Evolutionary conservation across 2,329 filamentous ascomycete genomes (phyloP), one percentile per base, ranked within the genome.

Genomic region (Microsporum canis): DNA sequence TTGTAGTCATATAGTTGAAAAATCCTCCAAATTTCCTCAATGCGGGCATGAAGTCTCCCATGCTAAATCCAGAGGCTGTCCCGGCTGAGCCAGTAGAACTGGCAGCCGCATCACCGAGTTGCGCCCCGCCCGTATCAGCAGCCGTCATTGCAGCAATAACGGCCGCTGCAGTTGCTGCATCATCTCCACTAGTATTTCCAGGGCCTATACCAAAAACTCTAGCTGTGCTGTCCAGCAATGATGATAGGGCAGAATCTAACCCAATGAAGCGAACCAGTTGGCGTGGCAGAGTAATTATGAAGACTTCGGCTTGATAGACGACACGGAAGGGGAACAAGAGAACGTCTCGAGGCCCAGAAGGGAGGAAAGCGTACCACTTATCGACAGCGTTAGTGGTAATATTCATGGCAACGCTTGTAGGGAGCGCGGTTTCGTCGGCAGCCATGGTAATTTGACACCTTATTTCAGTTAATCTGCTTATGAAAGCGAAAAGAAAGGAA

Each of bases 1-100:
- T 88, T 73, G 89, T 95, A 0, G 89, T 95, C 49, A 91, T 80
- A 74, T 97, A 99, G 68, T 85, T 88, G 74, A 97, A 91, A 62
- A 97, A 84, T 63, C 89, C 91, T 51, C 89, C 88, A 49, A 96
- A 79, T 49, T 88, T 90, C 70, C 86, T 84, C 65, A 82, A 68
- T 3, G 77, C 76, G 62, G 80, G 77, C 58, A 82, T 75, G 60
- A 78, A 71, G 62, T 79, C 75, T n/a, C 70, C 63, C 43, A 77
- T 63, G 53, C 72, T 71, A 53, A 71, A 68, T n/a, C 70, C 67
- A 59, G 77, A 70, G 17, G 33, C 34, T 3, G 27, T 3, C 4
- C n/a, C 55, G 5, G 33, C 17, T 5, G 39, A 29, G 27, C 34
- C 69, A 34, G 73, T 72, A 27, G 68, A 71, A 12, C 70, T 67